Evolutionary conservation across 805 yeast species (phyloP).

Genomic region (Candida tibetensis): DNA sequence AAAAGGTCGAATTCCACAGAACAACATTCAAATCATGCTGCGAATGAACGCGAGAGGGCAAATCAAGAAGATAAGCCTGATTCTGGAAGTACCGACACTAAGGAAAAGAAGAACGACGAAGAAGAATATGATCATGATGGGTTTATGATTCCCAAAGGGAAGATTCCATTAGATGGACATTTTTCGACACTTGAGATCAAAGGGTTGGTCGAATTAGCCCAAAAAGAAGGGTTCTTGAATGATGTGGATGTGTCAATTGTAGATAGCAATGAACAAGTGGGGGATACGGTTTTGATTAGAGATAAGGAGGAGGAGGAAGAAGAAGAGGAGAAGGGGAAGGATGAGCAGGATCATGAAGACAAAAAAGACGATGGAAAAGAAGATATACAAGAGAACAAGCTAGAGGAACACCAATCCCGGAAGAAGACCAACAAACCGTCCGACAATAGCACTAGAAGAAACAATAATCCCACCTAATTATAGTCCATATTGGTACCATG

Average conservation of each 20-base stretch:
- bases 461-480: too few species aligned
- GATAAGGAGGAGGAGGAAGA: slow-evolving; percentile 11
- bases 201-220: slow-evolving; percentile 29
- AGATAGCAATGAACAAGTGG: slow-evolving; percentile 19
- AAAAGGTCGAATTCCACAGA: not conserved
- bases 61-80: slow-evolving; percentile 3
- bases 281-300: slow-evolving; percentile 29
- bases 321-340: not conserved
- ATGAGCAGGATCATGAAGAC: not conserved
- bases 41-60: slow-evolving; percentile 2
- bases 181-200: slow-evolving; percentile 34
- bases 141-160: slow-evolving; percentile 35
- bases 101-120: slow-evolving; percentile 3
- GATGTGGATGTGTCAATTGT: slow-evolving; percentile 26
- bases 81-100: not conserved
- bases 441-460: too few species aligned
- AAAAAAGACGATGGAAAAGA: not conserved
- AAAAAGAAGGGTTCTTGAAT: slow-evolving; percentile 28
- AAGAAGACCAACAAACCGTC: too few species aligned
- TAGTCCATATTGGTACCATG: too few species aligned
- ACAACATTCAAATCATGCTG: not conserved
- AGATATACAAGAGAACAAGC: not conserved
- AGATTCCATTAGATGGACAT: slow-evolving; percentile 41
- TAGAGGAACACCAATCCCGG: too few species aligned
- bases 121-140: slow-evolving; percentile 31